phyloP scores from a whole-genome alignment of 768 basidiomycete species.

The Leucocoprinus sp. region DNA sequence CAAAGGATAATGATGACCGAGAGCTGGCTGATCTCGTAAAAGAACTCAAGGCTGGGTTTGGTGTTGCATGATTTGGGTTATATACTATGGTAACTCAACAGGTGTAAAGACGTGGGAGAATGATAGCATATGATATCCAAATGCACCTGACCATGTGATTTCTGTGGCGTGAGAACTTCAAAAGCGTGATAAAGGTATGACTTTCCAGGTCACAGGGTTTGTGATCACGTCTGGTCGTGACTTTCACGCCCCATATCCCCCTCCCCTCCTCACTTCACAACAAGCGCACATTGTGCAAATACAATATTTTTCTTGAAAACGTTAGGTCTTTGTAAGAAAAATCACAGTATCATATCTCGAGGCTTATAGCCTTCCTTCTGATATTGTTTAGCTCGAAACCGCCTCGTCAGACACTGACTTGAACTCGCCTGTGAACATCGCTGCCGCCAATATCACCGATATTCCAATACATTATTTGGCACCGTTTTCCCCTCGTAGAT shows the following conservation, averaged over 20 bases:
- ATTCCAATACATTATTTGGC: too few relatives aligned
- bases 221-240: constrained; percentile 33
- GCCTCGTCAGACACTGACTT: not conserved
- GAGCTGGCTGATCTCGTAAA: constrained; percentile 43
- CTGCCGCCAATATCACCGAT: not conserved
- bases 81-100: not conserved
- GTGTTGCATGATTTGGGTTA: constrained; percentile 30
- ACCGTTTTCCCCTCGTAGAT: not conserved
- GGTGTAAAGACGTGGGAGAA: not conserved
- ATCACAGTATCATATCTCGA: not conserved
- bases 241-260: constrained; percentile 30
- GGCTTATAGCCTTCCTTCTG: not conserved
- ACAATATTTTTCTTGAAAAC: constrained; percentile 4
- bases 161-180: constrained; percentile 24
- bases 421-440: not conserved
- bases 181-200: constrained; percentile 23
- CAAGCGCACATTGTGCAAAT: constrained; percentile 12
- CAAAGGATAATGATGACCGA: constrained; percentile 19
- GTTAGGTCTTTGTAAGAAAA: not conserved
- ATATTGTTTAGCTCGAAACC: not conserved
- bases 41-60: constrained; percentile 59
- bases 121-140: not conserved
- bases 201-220: constrained; percentile 32
- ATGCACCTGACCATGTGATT: constrained; percentile 12
- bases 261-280: constrained; percentile 17